phyloP scores from a whole-genome alignment of 225 moss, liverwort and hornwort genomes.

The Neckera pumila region DNA sequence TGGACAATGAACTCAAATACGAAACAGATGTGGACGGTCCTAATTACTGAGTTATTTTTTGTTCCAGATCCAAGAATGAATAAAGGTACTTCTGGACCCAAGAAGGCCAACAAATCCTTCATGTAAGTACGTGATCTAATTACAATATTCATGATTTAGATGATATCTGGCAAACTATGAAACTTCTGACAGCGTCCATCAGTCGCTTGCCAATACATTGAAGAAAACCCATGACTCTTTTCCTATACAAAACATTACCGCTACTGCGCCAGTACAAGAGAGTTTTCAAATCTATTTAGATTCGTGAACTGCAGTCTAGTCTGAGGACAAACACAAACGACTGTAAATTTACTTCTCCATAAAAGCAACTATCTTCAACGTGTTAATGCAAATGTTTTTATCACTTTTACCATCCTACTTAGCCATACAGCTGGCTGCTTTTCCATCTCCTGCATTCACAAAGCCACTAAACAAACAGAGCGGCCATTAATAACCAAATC shows the following conservation, averaged over 20 bases:
- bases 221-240: conserved; percentile 11
- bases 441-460: conserved; percentile 7
- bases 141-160: not conserved
- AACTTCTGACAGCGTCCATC: not conserved
- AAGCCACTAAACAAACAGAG: not conserved
- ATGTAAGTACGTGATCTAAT: not conserved
- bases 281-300: conserved; percentile 24
- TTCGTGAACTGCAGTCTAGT: conserved; percentile 7
- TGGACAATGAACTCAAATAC: not conserved
- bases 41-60: too few relatives aligned
- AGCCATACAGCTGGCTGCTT: not conserved
- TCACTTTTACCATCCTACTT: not conserved
- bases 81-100: not conserved
- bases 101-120: not conserved
- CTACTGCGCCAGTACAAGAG: conserved; percentile 1
- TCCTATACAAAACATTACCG: conserved; percentile 26
- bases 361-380: not conserved
- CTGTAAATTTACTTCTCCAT: conserved; percentile 8
- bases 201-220: not conserved
- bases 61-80: not conserved
- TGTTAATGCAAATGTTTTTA: not conserved
- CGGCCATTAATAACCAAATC: not conserved
- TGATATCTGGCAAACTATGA: conserved; percentile 1
- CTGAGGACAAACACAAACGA: not conserved
- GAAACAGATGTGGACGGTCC: not conserved